Conservation (phyloP, 2,329 filamentous ascomycete genomes). For the Balansia obtecta region DNA sequence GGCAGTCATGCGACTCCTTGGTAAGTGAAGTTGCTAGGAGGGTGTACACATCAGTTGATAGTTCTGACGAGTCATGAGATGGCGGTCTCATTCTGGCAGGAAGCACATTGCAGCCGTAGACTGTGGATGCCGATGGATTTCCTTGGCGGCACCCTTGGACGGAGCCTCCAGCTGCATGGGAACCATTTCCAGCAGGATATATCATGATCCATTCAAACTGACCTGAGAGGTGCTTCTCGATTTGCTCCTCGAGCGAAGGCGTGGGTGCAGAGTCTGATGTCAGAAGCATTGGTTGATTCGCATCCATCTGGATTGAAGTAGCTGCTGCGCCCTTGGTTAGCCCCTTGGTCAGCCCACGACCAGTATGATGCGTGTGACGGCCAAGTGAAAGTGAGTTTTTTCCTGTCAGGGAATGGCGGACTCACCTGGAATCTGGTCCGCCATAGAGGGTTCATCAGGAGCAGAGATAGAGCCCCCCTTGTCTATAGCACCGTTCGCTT, state of each 20-base stretch:
- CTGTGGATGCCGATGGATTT: background rate
- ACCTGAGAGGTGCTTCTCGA: slow-evolving; percentile 32
- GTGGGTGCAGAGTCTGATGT: background rate
- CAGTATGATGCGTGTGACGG: background rate
- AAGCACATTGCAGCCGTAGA: slow-evolving; percentile 42
- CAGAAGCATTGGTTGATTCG: background rate
- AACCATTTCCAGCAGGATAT: slow-evolving; percentile 19
- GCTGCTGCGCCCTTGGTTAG: background rate
- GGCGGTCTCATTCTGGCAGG: background rate
- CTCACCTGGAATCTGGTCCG: background rate
- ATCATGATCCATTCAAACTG: slow-evolving; percentile 39
- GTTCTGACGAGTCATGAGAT: background rate
- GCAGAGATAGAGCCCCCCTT: background rate
- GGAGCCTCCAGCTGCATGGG: slow-evolving; percentile 10
- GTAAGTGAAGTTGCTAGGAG: slow-evolving; percentile 35
- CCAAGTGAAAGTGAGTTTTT: background rate
- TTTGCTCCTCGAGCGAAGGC: slow-evolving; percentile 14
- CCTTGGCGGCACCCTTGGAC: slow-evolving; percentile 4
- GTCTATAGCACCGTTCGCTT: slow-evolving; percentile 9
- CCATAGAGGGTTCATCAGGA: background rate
- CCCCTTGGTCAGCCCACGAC: background rate
- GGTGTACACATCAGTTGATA: slow-evolving; percentile 26
- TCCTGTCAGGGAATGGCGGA: background rate
- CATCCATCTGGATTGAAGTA: background rate
- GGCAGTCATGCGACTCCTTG: slow-evolving; percentile 10